Conservation (phyloP, 768 basidiomycete species). For the Panus rudis region DNA sequence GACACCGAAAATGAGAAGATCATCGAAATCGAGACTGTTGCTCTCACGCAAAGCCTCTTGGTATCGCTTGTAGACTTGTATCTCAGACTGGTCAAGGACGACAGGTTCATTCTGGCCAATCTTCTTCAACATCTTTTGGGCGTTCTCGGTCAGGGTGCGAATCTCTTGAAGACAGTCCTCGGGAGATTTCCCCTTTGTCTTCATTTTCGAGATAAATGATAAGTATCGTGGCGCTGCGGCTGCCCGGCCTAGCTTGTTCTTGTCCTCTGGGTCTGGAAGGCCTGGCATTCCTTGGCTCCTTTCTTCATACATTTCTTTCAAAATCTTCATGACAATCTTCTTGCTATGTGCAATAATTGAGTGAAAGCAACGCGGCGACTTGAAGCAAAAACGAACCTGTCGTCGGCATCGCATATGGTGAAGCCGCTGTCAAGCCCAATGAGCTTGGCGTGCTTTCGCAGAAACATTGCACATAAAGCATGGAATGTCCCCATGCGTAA, state of each 20-base stretch:
- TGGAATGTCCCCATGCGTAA: slow-evolving; percentile 77
- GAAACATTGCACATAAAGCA: slow-evolving; percentile 62
- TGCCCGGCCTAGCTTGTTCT: too few species aligned
- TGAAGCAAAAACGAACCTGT: slow-evolving; percentile 42
- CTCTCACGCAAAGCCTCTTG: slow-evolving; percentile 48
- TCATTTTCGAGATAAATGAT: slow-evolving; percentile 70
- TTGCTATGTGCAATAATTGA: slow-evolving; percentile 37
- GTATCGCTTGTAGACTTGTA: slow-evolving; percentile 63
- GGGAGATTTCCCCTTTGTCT: slow-evolving; percentile 53
- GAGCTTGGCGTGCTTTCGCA: slow-evolving; percentile 54
- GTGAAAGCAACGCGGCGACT: neutral
- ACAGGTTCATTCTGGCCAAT: neutral
- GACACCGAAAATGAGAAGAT: slow-evolving; percentile 68
- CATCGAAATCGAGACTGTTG: slow-evolving; percentile 85
- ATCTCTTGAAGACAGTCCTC: slow-evolving; percentile 32
- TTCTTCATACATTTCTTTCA: too few species aligned
- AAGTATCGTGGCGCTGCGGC: too few species aligned
- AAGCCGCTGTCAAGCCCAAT: slow-evolving; percentile 68
- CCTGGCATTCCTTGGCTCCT: too few species aligned
- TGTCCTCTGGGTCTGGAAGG: too few species aligned
- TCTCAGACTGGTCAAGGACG: slow-evolving; percentile 39
- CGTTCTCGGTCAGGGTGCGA: too few species aligned
- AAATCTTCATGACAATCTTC: slow-evolving; percentile 51
- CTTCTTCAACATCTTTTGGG: neutral
- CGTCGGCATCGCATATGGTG: slow-evolving; percentile 75